phyloP scores from a whole-genome alignment of 768 basidiomycete genomes.

The Mrakia hoshinonis region DNA sequence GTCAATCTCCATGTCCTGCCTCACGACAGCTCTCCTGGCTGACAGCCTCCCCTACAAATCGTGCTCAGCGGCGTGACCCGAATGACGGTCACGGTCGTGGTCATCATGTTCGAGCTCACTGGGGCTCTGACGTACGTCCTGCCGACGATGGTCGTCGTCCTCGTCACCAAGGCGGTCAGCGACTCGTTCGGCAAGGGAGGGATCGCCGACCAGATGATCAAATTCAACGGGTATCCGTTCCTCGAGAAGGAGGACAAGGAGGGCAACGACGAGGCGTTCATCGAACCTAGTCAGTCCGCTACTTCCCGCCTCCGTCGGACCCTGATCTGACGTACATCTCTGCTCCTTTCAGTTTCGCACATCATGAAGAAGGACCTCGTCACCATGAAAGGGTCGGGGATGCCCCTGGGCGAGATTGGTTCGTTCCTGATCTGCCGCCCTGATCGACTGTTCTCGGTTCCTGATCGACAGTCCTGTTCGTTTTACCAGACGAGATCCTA shows the following conservation, averaged over 20 bases:
- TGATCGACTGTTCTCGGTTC: not conserved
- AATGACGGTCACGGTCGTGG: constrained; percentile 94
- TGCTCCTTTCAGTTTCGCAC: constrained; percentile 55
- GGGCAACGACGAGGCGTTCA: constrained; percentile 57
- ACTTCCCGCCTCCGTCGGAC: not conserved
- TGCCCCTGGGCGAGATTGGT: constrained; percentile 74
- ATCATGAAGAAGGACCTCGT: constrained; percentile 81
- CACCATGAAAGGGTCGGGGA: constrained; percentile 62
- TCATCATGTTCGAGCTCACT: constrained; percentile 98
- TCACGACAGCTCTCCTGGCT: not conserved
- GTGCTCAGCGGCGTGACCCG: constrained; percentile 80
- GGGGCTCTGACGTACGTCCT: constrained; percentile 94
- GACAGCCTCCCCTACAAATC: not conserved
- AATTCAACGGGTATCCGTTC: constrained; percentile 94
- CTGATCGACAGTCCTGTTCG: constrained; percentile 21
- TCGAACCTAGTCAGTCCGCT: constrained; percentile 64
- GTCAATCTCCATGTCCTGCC: constrained; percentile 7
- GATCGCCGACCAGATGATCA: constrained; percentile 94
- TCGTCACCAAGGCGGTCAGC: constrained; percentile 94
- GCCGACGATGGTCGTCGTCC: constrained; percentile 93
- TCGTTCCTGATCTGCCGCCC: constrained; percentile 36
- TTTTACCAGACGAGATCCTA: constrained; percentile 56
- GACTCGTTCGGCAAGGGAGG: constrained; percentile 87
- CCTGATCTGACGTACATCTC: not conserved
- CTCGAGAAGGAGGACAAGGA: constrained; percentile 78